Evolutionary conservation across 768 basidiomycete genomes (phyloP).

Genomic region (Leccinellum albellum): DNA sequence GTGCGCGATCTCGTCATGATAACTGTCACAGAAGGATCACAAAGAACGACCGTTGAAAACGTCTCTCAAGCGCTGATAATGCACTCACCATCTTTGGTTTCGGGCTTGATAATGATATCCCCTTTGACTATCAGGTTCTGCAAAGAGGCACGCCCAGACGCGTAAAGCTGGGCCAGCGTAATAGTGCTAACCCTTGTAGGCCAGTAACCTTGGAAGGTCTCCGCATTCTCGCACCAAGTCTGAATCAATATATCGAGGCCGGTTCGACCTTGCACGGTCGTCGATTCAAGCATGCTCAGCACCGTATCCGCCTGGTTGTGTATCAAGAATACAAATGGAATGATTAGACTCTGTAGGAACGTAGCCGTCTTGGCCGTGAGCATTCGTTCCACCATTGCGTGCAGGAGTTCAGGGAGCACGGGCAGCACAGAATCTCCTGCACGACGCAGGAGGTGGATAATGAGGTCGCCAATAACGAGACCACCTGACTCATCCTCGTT

Average conservation of each 20-base stretch:
- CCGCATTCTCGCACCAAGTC: conserved; percentile 93
- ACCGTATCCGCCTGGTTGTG: conserved; percentile 82
- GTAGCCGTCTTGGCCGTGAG: conserved; percentile 83
- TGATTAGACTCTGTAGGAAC: conserved; percentile 86
- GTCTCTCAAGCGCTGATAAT: conserved; percentile 7
- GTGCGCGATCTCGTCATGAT: conserved; percentile 97
- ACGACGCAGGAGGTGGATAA: conserved; percentile 86
- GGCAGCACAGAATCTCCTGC: conserved; percentile 78
- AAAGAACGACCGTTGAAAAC: conserved; percentile 17
- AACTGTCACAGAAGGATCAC: conserved; percentile 46
- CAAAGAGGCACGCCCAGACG: conserved; percentile 61
- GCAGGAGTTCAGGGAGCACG: conserved; percentile 82
- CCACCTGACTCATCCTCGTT: conserved; percentile 89
- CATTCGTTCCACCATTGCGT: conserved; percentile 81
- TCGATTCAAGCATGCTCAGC: conserved; percentile 70
- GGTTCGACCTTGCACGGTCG: conserved; percentile 52
- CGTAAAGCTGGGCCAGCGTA: conserved; percentile 73
- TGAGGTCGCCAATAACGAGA: conserved; percentile 88
- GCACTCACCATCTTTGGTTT: conserved; percentile 74
- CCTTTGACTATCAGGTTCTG: conserved; percentile 79
- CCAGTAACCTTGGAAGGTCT: conserved; percentile 96
- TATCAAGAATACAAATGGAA: conserved; percentile 93
- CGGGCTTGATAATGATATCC: conserved; percentile 80
- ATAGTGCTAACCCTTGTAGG: conserved; percentile 81
- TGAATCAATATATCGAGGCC: conserved; percentile 86